phyloP scores from a whole-genome alignment of 2,329 filamentous ascomycete genomes.

The Botrytis medusae region DNA sequence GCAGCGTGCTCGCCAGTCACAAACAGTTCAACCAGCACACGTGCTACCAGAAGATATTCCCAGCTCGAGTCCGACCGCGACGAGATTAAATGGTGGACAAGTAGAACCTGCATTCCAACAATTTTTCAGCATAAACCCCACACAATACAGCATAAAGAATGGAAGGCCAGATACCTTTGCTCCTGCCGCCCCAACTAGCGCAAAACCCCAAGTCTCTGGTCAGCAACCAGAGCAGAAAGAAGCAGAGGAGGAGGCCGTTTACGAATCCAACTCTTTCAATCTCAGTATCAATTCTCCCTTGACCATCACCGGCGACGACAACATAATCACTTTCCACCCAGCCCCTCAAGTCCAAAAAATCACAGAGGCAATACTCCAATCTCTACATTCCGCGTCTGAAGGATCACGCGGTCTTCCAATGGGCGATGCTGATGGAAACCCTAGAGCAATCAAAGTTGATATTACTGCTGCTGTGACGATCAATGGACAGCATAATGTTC shows the following conservation, averaged over 20 bases:
- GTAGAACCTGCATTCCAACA: neutral
- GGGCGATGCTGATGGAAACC: conserved; percentile 48
- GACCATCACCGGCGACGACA: conserved; percentile 49
- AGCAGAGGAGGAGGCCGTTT: conserved; percentile 57
- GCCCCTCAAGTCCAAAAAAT: conserved; percentile 45
- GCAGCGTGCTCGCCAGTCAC: neutral
- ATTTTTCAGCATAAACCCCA: neutral
- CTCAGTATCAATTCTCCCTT: conserved; percentile 52
- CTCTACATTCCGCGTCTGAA: conserved; percentile 46
- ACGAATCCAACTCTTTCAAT: conserved; percentile 41
- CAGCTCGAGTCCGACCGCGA: neutral
- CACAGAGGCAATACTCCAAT: conserved; percentile 47
- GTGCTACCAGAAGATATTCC: neutral
- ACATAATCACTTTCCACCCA: conserved; percentile 47
- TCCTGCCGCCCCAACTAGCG: conserved; percentile 57
- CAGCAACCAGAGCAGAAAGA: conserved; percentile 67
- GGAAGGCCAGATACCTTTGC: neutral
- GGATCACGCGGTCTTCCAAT: conserved; percentile 46
- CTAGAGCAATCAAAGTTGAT: conserved; percentile 45
- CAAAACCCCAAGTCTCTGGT: conserved; percentile 86
- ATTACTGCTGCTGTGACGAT: conserved; percentile 50
- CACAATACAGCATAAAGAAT: neutral
- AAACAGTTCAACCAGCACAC: neutral
- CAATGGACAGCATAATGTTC: conserved; percentile 47
- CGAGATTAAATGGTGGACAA: neutral